These are phyloP conservation scores for Anthostomella pinea DNA, from an alignment of 2,329 filamentous ascomycete species.

Conservation along the genomic window DNA sequence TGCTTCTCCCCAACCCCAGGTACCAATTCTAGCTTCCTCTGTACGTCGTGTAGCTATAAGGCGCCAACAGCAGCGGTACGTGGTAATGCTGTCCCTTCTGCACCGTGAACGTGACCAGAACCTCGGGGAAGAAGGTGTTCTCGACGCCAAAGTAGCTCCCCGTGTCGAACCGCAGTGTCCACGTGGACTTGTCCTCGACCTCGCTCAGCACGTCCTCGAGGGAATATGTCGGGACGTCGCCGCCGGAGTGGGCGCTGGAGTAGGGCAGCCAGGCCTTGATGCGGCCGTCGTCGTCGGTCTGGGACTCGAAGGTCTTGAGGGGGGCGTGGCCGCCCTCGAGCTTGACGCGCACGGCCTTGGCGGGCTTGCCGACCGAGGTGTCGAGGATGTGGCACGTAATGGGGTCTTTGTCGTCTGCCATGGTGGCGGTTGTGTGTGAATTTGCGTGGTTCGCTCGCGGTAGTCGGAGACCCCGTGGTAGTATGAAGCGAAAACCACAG, in stretches of 20 bases:
- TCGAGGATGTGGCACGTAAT: constrained; percentile 89
- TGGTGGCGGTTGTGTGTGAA: constrained; percentile 11
- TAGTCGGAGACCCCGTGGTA: neutral
- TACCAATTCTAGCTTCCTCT: constrained; percentile 67
- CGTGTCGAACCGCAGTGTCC: constrained; percentile 72
- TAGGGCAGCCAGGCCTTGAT: constrained; percentile 66
- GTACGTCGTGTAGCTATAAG: constrained; percentile 81
- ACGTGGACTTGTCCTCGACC: constrained; percentile 48
- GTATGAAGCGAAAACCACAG: neutral
- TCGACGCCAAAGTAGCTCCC: constrained; percentile 66
- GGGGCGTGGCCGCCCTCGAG: constrained; percentile 46
- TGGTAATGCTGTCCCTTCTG: constrained; percentile 67
- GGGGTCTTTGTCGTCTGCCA: constrained; percentile 50
- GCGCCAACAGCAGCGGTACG: constrained; percentile 73
- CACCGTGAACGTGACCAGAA: constrained; percentile 52
- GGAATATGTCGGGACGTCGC: constrained; percentile 57
- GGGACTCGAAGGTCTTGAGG: constrained; percentile 58
- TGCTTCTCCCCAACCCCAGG: too few species aligned
- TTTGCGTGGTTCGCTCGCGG: constrained; percentile 2
- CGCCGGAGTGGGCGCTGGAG: constrained; percentile 46
- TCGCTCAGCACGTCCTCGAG: constrained; percentile 54
- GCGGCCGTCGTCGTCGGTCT: constrained; percentile 74
- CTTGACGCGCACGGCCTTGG: constrained; percentile 62
- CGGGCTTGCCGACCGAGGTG: constrained; percentile 71
- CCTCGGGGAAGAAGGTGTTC: constrained; percentile 61